Percentiles rank a stretch among this genome's conserved stretches.
Evolutionary conservation across 805 yeast species (phyloP).

Genomic region (Saturnispora sanitii): DNA sequence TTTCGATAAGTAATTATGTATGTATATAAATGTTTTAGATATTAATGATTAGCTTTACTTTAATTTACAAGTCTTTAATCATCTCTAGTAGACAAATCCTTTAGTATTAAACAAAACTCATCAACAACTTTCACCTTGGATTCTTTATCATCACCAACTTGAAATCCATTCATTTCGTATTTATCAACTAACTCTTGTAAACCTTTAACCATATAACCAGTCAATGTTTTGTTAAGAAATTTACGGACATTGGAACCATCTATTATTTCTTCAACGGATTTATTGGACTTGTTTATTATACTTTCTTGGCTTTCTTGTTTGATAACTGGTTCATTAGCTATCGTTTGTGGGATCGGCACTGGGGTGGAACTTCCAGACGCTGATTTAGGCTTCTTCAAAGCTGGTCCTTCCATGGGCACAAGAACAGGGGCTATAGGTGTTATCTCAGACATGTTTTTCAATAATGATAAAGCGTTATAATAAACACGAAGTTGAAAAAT

Average conservation of each 20-base stretch:
- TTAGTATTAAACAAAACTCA: conserved; percentile 12
- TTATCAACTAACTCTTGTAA: conserved; percentile 24
- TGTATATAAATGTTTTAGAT: neutral
- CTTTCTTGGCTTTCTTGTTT: conserved; percentile 7
- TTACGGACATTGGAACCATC: conserved; percentile 45
- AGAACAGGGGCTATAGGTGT: neutral
- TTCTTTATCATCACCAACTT: conserved; percentile 1
- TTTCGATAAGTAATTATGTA: conserved; percentile 1
- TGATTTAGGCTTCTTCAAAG: conserved; percentile 6
- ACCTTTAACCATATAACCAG: conserved; percentile 36
- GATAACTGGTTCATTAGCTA: conserved; percentile 1
- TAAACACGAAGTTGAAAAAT: neutral
- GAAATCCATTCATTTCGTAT: conserved; percentile 23
- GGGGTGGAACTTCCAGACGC: conserved; percentile 15
- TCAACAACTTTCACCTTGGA: conserved; percentile 8
- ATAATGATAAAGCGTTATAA: neutral
- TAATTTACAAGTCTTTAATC: neutral
- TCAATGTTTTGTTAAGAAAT: conserved; percentile 39
- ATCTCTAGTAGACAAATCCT: conserved; percentile 2
- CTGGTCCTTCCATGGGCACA: conserved; percentile 1
- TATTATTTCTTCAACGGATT: conserved; percentile 31
- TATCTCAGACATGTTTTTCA: conserved; percentile 3
- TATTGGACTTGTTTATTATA: conserved; percentile 9
- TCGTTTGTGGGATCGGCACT: conserved; percentile 19
- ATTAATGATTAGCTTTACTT: neutral